These are phyloP conservation scores for Cercospora sesami DNA, from an alignment of 2,329 filamentous ascomycete genomes.

Conservation along the genomic window DNA sequence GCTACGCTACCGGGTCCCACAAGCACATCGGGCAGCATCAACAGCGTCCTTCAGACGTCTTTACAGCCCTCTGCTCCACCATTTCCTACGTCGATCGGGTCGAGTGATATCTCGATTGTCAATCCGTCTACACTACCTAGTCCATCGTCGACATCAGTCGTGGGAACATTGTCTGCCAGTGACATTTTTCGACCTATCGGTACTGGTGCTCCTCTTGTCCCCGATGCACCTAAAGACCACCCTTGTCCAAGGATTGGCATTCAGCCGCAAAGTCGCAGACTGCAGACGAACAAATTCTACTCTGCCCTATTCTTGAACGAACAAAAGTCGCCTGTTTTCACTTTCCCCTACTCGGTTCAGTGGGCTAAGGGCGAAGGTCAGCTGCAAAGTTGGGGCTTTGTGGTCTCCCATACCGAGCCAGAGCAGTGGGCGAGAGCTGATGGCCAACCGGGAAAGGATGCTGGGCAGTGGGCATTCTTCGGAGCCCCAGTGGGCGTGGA, in stretches of 20 bases:
- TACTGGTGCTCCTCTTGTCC: constrained; percentile 43
- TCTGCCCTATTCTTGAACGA: constrained; percentile 75
- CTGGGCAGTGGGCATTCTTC: constrained; percentile 65
- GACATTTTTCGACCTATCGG: constrained; percentile 47
- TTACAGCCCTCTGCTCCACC: constrained; percentile 33
- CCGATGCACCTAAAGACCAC: constrained; percentile 45
- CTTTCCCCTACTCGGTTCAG: constrained; percentile 59
- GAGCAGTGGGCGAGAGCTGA: constrained; percentile 57
- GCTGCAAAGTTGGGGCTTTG: constrained; percentile 70
- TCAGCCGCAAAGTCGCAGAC: constrained; percentile 45
- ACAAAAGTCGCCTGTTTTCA: constrained; percentile 69
- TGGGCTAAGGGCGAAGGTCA: constrained; percentile 44
- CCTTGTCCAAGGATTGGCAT: constrained; percentile 45
- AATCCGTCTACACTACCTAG: constrained; percentile 31
- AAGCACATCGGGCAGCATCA: constrained; percentile 26
- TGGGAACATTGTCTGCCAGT: constrained; percentile 30
- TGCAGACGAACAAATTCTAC: constrained; percentile 71
- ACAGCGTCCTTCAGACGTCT: constrained; percentile 31
- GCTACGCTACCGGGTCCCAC: constrained; percentile 25
- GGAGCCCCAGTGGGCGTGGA: constrained; percentile 80
- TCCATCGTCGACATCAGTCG: constrained; percentile 32
- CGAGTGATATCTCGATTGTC: constrained; percentile 35
- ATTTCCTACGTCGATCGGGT: constrained; percentile 34
- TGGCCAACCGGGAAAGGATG: constrained; percentile 26
- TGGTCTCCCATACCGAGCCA: constrained; percentile 71